A percentile compares a stretch with the other conserved stretches of the same genome.
phyloP scores from a whole-genome alignment of 768 basidiomycete genomes.

The Psilocybe sp. region DNA sequence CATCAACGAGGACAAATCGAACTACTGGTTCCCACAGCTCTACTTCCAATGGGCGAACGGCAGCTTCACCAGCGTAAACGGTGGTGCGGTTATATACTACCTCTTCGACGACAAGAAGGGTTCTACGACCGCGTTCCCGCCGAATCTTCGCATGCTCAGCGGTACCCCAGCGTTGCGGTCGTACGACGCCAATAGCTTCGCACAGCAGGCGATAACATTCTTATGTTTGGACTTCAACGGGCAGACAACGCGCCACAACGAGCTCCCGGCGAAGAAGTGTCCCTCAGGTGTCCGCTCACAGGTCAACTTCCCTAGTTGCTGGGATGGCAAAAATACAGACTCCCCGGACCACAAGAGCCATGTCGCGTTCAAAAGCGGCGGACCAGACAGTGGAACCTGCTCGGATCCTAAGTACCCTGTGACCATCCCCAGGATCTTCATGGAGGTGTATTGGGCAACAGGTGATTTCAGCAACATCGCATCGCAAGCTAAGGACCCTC shows the following conservation, averaged over 20 bases:
- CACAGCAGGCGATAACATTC: conserved; percentile 47
- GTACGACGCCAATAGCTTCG: conserved; percentile 40
- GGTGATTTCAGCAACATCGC: conserved; percentile 31
- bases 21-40: conserved; percentile 53
- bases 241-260: conserved; percentile 32
- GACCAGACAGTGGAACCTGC: conserved; percentile 49
- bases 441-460: conserved; percentile 50
- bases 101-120: conserved; percentile 44
- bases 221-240: conserved; percentile 48
- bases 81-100: conserved; percentile 49
- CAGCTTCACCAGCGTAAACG: conserved; percentile 39
- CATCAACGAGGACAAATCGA: conserved; percentile 51
- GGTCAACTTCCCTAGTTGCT: conserved; percentile 53
- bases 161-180: conserved; percentile 46
- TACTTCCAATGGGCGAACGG: conserved; percentile 54
- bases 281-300: conserved; percentile 49
- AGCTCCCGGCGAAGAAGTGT: conserved; percentile 36
- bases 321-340: conserved; percentile 53
- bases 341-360: conserved; percentile 52
- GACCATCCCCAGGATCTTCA: conserved; percentile 46
- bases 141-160: conserved; percentile 54
- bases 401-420: conserved; percentile 43
- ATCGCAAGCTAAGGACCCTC: conserved; percentile 41
- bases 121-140: conserved; percentile 50
- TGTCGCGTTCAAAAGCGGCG: conserved; percentile 43